Evolutionary conservation across 1,284 basidiomycete species (phyloP), one percentile per base, ranked within the genome.

Genomic region (Microbotryomycetes sp.): DNA sequence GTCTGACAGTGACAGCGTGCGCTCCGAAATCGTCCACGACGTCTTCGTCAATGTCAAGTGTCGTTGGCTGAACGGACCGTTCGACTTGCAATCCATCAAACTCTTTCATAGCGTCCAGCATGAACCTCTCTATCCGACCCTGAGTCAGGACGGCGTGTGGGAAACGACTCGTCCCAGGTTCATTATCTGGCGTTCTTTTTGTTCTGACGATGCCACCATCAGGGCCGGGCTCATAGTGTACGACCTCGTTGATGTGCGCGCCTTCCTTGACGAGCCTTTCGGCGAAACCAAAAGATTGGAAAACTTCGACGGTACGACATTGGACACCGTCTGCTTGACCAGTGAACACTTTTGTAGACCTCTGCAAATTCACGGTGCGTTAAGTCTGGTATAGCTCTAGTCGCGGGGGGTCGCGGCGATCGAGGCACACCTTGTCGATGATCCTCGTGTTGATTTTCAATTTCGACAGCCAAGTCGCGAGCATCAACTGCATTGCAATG

Each of bases 91-190:
- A 62, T 4, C 81, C 82, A 65, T 79, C 73, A 55, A 66, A 62
- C 50, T 66, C 65, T 52, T 66, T 61, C 69, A 72, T 69, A 2
- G 66, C 63, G n/a, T 87, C 84, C 29, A 85, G 67, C 70, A 88
- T 85, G 24, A 87, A 81, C 0, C 78, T 74, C 73, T 88, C 86
- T 45, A 88, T 87, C 3, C 81, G 82, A 1, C 85, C 86, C 76
- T 89, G 87, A 65, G 87, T 83, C n/a, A 87, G 76, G 0, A 85
- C 87, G 5, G 82, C 75, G 83, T 87, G 79, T 79, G 9, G 81
- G 76, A 4, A 82, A 81, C 31, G 78, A 79, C 29, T 86, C 78
- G 71, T 85, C 21, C 71, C 71, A 0, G 70, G 72, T 13, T 63
- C 55, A 6, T 71, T 73, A 31, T 73, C 73, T 0, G 70, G 62